These are phyloP conservation scores for Talaromyces piceae DNA, from an alignment of 2,329 filamentous ascomycete species.

Conservation along the genomic window DNA sequence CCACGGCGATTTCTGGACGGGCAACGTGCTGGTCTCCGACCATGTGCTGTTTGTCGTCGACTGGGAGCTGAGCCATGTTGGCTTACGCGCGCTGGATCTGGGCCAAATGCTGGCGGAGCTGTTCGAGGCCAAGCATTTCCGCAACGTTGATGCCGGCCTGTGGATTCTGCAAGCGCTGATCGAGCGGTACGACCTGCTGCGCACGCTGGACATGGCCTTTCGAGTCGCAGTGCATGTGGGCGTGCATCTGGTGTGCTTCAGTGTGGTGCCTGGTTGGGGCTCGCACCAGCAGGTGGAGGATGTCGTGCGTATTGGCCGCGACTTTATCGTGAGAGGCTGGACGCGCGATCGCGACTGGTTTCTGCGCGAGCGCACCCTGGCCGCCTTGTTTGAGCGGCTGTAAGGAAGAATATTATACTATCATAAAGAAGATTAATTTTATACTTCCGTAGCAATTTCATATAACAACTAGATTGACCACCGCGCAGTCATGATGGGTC, in stretches of 20 bases:
- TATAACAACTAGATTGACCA: no score
- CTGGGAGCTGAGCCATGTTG: slow-evolving; percentile 8
- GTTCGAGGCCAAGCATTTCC: slow-evolving; percentile 7
- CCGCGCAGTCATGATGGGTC: no score
- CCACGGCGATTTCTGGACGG: slow-evolving; percentile 11
- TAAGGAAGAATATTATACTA: no score
- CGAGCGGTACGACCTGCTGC: background rate
- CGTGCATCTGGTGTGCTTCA: slow-evolving; percentile 11
- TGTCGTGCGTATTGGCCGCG: slow-evolving; percentile 3
- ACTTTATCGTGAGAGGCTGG: slow-evolving; percentile 6
- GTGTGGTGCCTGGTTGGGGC: slow-evolving; percentile 6
- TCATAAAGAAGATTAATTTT: no score
- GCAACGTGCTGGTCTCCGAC: slow-evolving; percentile 4
- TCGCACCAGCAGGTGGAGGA: background rate
- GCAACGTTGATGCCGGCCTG: background rate
- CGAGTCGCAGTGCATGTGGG: slow-evolving; percentile 6
- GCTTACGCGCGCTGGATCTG: slow-evolving; percentile 5
- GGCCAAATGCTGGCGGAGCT: slow-evolving; percentile 8
- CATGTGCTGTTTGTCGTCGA: slow-evolving; percentile 5
- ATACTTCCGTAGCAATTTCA: no score
- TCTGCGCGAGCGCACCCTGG: background rate
- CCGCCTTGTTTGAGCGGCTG: background rate
- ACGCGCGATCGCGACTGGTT: slow-evolving; percentile 8
- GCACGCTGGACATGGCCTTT: slow-evolving; percentile 1
- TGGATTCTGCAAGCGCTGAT: slow-evolving; percentile 6